Evolutionary conservation across 257 asterid genomes (phyloP).

Genomic region (Craterostigma plantagineum): DNA sequence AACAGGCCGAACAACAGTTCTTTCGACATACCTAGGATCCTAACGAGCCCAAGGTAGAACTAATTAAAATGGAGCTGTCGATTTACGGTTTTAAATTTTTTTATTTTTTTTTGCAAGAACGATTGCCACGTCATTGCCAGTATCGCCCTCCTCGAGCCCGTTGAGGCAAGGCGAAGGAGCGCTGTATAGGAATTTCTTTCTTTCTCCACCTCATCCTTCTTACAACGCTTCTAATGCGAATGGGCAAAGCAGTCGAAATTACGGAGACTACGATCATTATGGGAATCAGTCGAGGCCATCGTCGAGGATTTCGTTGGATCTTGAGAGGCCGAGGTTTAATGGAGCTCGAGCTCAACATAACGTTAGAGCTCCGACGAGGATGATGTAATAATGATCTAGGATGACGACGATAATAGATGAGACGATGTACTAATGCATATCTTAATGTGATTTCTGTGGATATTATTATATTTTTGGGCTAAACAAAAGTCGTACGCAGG

Average conservation of each 20-base stretch:
- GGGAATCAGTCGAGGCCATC: constrained; percentile 30
- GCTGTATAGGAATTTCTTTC: constrained; percentile 37
- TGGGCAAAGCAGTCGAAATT: constrained; percentile 29
- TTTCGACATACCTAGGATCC: constrained; percentile 25
- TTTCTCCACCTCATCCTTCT: constrained; percentile 76
- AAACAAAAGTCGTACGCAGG: too few relatives aligned
- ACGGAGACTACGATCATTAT: constrained; percentile 16
- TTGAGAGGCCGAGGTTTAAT: constrained; percentile 34
- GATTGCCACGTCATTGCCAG: constrained; percentile 58
- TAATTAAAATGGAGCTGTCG: too few relatives aligned
- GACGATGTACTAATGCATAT: too few relatives aligned
- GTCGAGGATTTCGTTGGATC: constrained; percentile 39
- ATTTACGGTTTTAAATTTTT: neutral
- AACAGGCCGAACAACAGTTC: constrained; percentile 17
- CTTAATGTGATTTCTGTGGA: too few relatives aligned
- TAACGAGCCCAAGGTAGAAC: constrained; percentile 37
- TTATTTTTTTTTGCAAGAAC: constrained; percentile 17
- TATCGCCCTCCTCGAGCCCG: constrained; percentile 83
- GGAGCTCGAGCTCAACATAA: too few relatives aligned
- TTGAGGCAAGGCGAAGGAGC: constrained; percentile 34
- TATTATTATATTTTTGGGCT: too few relatives aligned
- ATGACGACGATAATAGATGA: too few relatives aligned
- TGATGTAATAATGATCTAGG: constrained; percentile 17
- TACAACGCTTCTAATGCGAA: constrained; percentile 15
- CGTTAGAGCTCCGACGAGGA: constrained; percentile 39